A percentile compares a stretch with the other conserved stretches of the same genome.
phyloP scores from a whole-genome alignment of 2,329 filamentous ascomycete species.

The Penicillium sclerotiorum region DNA sequence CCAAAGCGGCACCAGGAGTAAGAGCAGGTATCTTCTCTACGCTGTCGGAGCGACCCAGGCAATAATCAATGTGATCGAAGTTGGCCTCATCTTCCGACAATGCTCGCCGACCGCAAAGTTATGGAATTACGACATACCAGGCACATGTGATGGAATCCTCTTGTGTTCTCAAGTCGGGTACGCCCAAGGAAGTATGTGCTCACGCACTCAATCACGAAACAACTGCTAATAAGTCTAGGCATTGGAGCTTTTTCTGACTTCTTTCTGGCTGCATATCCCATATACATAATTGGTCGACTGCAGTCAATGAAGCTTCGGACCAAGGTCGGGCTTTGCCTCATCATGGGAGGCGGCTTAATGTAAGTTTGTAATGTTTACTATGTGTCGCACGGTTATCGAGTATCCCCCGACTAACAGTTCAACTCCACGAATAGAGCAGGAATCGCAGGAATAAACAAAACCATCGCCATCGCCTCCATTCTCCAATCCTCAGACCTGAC shows the following conservation, averaged over 20 bases:
- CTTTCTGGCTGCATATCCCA: slow-evolving; percentile 20
- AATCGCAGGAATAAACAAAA: slow-evolving; percentile 22
- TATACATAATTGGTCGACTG: slow-evolving; percentile 20
- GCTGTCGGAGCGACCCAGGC: slow-evolving; percentile 15
- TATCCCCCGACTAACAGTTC: no score
- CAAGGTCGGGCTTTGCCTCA: slow-evolving; percentile 20
- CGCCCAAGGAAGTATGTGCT: slow-evolving; percentile 18
- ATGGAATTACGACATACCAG: slow-evolving; percentile 15
- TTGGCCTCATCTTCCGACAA: slow-evolving; percentile 18
- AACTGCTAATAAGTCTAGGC: neutral
- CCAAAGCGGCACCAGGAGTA: slow-evolving; percentile 12
- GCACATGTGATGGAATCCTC: slow-evolving; percentile 14
- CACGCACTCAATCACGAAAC: neutral
- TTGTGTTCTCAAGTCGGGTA: slow-evolving; percentile 19
- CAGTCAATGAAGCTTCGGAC: slow-evolving; percentile 20
- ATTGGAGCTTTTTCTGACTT: slow-evolving; percentile 19
- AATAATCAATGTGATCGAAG: slow-evolving; percentile 17
- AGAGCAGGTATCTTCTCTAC: slow-evolving; percentile 16
- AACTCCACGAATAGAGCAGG: slow-evolving; percentile 22
- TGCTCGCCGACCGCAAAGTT: slow-evolving; percentile 16
- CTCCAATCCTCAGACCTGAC: slow-evolving; percentile 12
- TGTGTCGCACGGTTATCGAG: no score
- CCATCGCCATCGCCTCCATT: slow-evolving; percentile 20
- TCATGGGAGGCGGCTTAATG: slow-evolving; percentile 24
- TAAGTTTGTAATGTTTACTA: no score